These are phyloP conservation scores for Lachnellula subtilissima DNA, from an alignment of 2,329 filamentous ascomycete species.

Conservation along the genomic window DNA sequence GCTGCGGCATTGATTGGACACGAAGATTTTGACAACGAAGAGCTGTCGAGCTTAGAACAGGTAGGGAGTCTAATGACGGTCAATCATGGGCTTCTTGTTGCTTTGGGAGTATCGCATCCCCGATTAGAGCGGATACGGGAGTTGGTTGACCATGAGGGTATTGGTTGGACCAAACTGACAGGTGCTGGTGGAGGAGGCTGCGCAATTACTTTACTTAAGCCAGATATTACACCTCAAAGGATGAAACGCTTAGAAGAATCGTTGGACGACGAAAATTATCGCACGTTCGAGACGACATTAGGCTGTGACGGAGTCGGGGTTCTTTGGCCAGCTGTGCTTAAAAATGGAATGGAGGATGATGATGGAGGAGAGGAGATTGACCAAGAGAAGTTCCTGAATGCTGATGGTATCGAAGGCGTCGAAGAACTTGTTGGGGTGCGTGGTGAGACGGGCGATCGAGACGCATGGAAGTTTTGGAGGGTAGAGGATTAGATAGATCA, in stretches of 20 bases:
- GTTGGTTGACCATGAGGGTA: slow-evolving; percentile 79
- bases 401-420: slow-evolving; percentile 77
- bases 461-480: slow-evolving; percentile 86
- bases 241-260: slow-evolving; percentile 60
- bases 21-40: slow-evolving; percentile 63
- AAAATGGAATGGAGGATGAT: slow-evolving; percentile 73
- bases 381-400: slow-evolving; percentile 79
- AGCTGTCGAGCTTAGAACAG: slow-evolving; percentile 60
- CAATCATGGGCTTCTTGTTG: slow-evolving; percentile 89
- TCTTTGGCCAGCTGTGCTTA: slow-evolving; percentile 85
- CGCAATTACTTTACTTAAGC: slow-evolving; percentile 83
- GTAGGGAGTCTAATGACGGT: slow-evolving; percentile 87
- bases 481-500: slow-evolving; percentile 40
- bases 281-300: slow-evolving; percentile 81
- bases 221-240: slow-evolving; percentile 51
- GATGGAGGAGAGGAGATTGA: slow-evolving; percentile 90
- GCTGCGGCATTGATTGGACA: slow-evolving; percentile 51
- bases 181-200: slow-evolving; percentile 94
- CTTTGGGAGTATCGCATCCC: slow-evolving; percentile 90
- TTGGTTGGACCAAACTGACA: slow-evolving; percentile 97
- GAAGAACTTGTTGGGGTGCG: slow-evolving; percentile 81
- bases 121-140: slow-evolving; percentile 87
- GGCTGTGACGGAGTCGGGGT: slow-evolving; percentile 93
- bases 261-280: slow-evolving; percentile 68
- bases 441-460: slow-evolving; percentile 60